These are phyloP conservation scores for Sphaerulina populicola DNA, from an alignment of 2,329 filamentous ascomycete genomes.

Conservation along the genomic window DNA sequence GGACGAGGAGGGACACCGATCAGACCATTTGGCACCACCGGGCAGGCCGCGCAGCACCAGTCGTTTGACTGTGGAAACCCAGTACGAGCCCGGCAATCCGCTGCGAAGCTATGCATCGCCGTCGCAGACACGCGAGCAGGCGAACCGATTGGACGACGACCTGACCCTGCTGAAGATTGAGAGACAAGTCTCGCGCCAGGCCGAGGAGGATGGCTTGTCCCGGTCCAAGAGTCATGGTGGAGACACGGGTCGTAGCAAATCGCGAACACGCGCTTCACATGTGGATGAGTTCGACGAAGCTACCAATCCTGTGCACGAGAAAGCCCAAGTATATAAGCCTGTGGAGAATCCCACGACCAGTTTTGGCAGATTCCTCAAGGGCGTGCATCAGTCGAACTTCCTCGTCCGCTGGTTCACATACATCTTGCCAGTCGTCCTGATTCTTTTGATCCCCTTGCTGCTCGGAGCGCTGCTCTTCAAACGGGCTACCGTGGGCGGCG, in stretches of 20 bases:
- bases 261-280: slow-evolving; percentile 45
- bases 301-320: slow-evolving; percentile 62
- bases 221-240: slow-evolving; percentile 31
- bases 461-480: slow-evolving; percentile 54
- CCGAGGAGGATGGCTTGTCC: slow-evolving; percentile 29
- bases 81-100: slow-evolving; percentile 30
- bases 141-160: slow-evolving; percentile 56
- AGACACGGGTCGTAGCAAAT: slow-evolving; percentile 47
- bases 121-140: slow-evolving; percentile 52
- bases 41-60: slow-evolving; percentile 27
- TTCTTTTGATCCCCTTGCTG: slow-evolving; percentile 61
- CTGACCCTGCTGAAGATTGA: slow-evolving; percentile 58
- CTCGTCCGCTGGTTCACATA: slow-evolving; percentile 64
- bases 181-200: slow-evolving; percentile 46
- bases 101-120: slow-evolving; percentile 39
- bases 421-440: slow-evolving; percentile 54
- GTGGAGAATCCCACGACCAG: slow-evolving; percentile 54
- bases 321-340: slow-evolving; percentile 56
- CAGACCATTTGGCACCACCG: slow-evolving; percentile 12
- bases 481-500: slow-evolving; percentile 57
- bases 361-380: slow-evolving; percentile 57
- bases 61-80: slow-evolving; percentile 40
- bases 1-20: slow-evolving; percentile 1
- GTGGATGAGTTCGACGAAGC: slow-evolving; percentile 60
- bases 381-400: slow-evolving; percentile 56